These are phyloP conservation scores for Cladophialophora bantiana DNA, from an alignment of 2,329 filamentous ascomycete genomes.

Conservation along the genomic window DNA sequence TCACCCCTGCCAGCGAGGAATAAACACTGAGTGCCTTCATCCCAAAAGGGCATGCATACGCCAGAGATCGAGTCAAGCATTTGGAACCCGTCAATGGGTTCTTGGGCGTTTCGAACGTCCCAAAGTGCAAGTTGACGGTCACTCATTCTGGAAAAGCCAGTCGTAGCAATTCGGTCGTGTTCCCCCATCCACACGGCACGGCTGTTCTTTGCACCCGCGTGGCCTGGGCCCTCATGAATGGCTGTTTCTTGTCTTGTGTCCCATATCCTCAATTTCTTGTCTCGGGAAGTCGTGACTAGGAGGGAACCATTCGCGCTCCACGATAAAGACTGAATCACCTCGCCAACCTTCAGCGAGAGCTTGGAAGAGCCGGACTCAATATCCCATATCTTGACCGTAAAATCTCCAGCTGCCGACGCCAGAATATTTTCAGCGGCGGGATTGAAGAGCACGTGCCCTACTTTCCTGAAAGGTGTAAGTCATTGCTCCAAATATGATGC, in stretches of 20 bases:
- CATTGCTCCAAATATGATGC: constrained; percentile 11
- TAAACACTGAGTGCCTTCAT: constrained; percentile 92
- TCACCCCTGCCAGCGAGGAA: constrained; percentile 98
- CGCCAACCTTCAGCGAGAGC: constrained; percentile 80
- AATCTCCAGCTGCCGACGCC: constrained; percentile 92
- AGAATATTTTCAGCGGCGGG: constrained; percentile 94
- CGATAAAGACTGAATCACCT: constrained; percentile 93
- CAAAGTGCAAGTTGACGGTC: constrained; percentile 94
- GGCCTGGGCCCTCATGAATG: constrained; percentile 82
- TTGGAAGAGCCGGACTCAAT: constrained; percentile 77
- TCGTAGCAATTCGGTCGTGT: constrained; percentile 93
- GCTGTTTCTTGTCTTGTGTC: constrained; percentile 92
- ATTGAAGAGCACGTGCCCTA: constrained; percentile 98
- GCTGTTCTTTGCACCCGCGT: constrained; percentile 96
- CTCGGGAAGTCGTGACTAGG: constrained; percentile 89
- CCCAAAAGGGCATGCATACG: constrained; percentile 99
- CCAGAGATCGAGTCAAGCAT: constrained; percentile 94
- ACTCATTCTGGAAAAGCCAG: constrained; percentile 98
- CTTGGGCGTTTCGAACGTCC: constrained; percentile 80
- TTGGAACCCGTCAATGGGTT: constrained; percentile 89
- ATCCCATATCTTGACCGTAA: constrained; percentile 96
- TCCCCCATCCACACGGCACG: constrained; percentile 97
- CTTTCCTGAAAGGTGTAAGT: constrained; percentile 69
- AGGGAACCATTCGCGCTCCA: constrained; percentile 91
- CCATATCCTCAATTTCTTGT: constrained; percentile 98